Base-by-base conservation (phyloP, 768 basidiomycete species). In the Boletus vermiculosoides region DNA sequence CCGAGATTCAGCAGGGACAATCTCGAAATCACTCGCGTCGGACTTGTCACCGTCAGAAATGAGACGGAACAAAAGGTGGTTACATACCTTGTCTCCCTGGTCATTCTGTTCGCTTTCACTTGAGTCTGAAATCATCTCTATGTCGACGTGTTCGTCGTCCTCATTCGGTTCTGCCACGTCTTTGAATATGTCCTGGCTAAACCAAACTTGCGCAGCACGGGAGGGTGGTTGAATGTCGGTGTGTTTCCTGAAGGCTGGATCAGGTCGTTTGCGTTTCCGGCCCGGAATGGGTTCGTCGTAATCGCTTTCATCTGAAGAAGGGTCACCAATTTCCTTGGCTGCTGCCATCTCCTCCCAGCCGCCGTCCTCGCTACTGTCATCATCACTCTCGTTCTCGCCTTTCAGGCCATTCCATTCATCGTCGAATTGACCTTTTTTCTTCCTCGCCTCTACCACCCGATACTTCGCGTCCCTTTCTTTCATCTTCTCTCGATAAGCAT, bases 131-230 rank as follows among this genome's bases (percentile, higher is more conserved):
- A 37, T 7, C 66, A 63, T 68, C 10, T 68, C 71, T 1, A 63
- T 52, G 22, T 70, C 66, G 25, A 62, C 66, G 28, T 51, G 31
- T 4, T 62, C 69, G 41, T 63, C 62, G 7, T 65, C 69, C 33
- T 74, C 76, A 33, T 63, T 64, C 15, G 76, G 73, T 41, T 77
- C 76, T 11, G 70, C 70, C 34, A 78, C 67, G 6, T 69, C 80
- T 49, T 84, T 80, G 78, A 99, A 99, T 44, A 97, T 73, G 50
- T 90, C 88, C 73, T 97, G 96, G 61, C 90, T 87, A 74, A 98
- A 99, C 97, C 97, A 99, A n/a, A 98, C 70, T 63, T 88, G 82
- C 2, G 94, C 83, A 45, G 86, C 79, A 45, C 80, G 80, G 63
- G 80, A 84, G 1, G 68, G 63, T 20, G 70, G 59, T 18, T 77